A percentile compares a stretch with the other conserved stretches of the same genome.
These are phyloP conservation scores for Volvariella surrecta DNA, from an alignment of 1,284 basidiomycete species.

Conservation along the genomic window DNA sequence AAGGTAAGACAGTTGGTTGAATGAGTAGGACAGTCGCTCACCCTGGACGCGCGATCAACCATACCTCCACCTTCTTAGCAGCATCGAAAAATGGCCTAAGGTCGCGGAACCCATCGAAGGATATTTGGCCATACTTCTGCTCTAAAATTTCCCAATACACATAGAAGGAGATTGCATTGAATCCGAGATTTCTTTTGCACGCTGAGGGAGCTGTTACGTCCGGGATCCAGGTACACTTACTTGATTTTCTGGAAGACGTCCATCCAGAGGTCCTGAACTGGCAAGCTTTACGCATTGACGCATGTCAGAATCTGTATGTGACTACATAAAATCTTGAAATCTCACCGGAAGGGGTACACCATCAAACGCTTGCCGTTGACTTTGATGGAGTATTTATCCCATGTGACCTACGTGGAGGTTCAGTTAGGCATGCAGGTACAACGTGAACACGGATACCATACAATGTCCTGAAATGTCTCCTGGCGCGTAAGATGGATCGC, in stretches of 20 bases:
- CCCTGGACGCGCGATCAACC: slow-evolving; percentile 37
- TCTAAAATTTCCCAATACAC: slow-evolving; percentile 38
- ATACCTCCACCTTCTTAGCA: slow-evolving; percentile 35
- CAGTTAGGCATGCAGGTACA: neutral
- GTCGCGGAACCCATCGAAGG: slow-evolving; percentile 38
- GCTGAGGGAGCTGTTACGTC: neutral
- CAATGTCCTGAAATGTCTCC: slow-evolving; percentile 3
- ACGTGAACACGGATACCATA: neutral
- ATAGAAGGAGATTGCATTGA: slow-evolving; percentile 39
- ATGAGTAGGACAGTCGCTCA: slow-evolving; percentile 10
- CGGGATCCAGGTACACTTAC: slow-evolving; percentile 10
- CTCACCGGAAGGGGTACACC: slow-evolving; percentile 36
- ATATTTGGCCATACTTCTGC: slow-evolving; percentile 33
- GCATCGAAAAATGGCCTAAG: slow-evolving; percentile 39
- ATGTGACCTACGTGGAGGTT: slow-evolving; percentile 22
- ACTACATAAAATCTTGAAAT: neutral
- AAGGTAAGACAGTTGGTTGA: neutral
- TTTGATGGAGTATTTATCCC: slow-evolving; percentile 40
- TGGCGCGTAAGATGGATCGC: neutral
- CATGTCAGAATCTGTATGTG: no score
- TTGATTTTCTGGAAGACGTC: slow-evolving; percentile 39
- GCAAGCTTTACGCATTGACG: slow-evolving; percentile 27
- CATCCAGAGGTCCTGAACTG: slow-evolving; percentile 31
- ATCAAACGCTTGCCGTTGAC: slow-evolving; percentile 38
- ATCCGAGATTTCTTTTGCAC: slow-evolving; percentile 25